Evolutionary conservation across 208 protist species (phyloP), one percentile per base, ranked within the genome.

Genomic region (Leishmania amazonensis): DNA sequence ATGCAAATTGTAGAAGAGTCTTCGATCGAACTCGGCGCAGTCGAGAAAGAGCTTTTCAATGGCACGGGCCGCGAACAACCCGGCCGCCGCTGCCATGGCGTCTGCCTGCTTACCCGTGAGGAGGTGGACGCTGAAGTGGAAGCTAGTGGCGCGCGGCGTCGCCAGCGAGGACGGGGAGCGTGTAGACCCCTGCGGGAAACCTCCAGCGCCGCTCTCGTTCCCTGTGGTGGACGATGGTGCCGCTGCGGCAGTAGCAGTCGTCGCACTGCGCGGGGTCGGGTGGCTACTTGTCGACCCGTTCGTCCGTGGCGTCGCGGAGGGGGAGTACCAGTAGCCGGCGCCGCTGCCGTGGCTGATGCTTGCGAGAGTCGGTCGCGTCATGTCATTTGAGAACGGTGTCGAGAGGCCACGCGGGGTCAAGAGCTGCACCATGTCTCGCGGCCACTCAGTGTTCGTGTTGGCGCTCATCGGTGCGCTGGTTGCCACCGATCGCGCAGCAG

Each of bases 371-470:
- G 85, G 85, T 11, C 81, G 78, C 72, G 70, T 86, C 65, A 91
- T 79, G 81, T 90, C 81, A 38, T 76, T 91, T 19, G 83, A 87
- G 65, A 95, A 90, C 3, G 88, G 51, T 21, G 80, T 83, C 1
- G 85, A 31, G 54, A 95, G 79, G 7, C 94, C 94, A 5, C 94
- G 90, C 40, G 94, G 91, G 3, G 91, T 97, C 79, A 94, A 95
- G 42, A 92, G 64, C 38, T 87, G 86, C 42, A 80, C 31, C 81
- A 94, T 87, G 24, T 90, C 85, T 1, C 81, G 31, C 57, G 90
- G 85, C 94, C 94, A 97, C 58, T 87, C 87, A 45, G 31, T 38
- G 71, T 13, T 81, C 35, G 11, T 70, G 60, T 2, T 62, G 62
- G 40, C 17, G 42, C 64, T 85, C 84, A 19, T 54, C 67, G 35